phyloP scores from a whole-genome alignment of 2,329 filamentous ascomycete genomes.

The Tolypocladium pustulatum region DNA sequence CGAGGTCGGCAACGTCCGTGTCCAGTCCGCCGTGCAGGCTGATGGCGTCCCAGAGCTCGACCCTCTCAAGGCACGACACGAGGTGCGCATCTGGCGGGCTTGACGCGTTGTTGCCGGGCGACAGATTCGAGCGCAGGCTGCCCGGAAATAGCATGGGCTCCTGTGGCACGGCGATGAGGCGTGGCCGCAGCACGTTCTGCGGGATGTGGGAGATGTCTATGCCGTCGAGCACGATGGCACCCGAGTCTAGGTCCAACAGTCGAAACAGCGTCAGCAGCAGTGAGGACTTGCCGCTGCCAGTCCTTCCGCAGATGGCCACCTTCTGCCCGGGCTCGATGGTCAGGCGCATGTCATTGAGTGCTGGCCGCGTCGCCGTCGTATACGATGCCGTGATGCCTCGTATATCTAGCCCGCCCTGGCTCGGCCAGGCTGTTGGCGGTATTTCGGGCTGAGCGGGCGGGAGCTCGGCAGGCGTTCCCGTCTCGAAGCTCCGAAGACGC shows the following conservation, averaged over 20 bases:
- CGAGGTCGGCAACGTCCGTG: slow-evolving; percentile 4
- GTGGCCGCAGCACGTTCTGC: slow-evolving; percentile 27
- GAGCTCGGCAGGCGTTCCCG: slow-evolving; percentile 10
- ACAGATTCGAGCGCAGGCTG: slow-evolving; percentile 16
- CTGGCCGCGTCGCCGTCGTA: neutral
- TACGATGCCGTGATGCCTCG: slow-evolving; percentile 16
- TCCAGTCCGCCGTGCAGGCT: slow-evolving; percentile 1
- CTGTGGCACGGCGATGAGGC: slow-evolving; percentile 38
- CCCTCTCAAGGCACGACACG: slow-evolving; percentile 5
- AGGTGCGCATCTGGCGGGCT: slow-evolving; percentile 4
- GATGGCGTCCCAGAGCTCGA: slow-evolving; percentile 8
- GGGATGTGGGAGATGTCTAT: slow-evolving; percentile 25
- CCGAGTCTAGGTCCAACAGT: slow-evolving; percentile 22
- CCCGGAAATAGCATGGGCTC: slow-evolving; percentile 36
- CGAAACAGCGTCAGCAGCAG: slow-evolving; percentile 24
- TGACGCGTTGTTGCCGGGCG: neutral
- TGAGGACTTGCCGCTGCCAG: slow-evolving; percentile 29
- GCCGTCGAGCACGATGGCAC: slow-evolving; percentile 28
- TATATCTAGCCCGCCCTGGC: slow-evolving; percentile 12
- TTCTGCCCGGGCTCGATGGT: slow-evolving; percentile 16
- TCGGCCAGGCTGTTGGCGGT: slow-evolving; percentile 13
- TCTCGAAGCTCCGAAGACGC: slow-evolving; percentile 14
- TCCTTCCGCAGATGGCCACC: slow-evolving; percentile 22
- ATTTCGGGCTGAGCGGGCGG: slow-evolving; percentile 5
- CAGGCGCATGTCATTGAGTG: slow-evolving; percentile 13